Conservation (phyloP, 805 yeast species). For the Wickerhamomyces hampshirensis region DNA sequence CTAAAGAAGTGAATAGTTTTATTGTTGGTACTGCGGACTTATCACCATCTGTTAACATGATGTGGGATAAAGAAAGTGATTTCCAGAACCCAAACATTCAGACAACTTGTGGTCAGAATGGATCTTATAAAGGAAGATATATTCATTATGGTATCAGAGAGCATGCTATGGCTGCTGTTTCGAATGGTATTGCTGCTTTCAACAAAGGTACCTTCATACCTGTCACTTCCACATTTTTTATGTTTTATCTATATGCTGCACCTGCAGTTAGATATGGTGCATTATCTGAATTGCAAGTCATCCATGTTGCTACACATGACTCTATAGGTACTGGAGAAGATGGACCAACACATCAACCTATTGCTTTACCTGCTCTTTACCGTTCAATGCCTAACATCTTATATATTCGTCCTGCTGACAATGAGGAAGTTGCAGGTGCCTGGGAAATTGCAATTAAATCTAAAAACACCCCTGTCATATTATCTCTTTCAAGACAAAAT, state of each 20-base stretch:
- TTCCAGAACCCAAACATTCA: no score
- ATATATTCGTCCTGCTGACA: conserved; percentile 93
- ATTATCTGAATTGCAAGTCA: conserved; percentile 74
- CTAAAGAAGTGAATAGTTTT: conserved; percentile 72
- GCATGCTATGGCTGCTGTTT: conserved; percentile 98
- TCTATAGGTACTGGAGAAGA: conserved; percentile 91
- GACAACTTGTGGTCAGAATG: conserved; percentile 69
- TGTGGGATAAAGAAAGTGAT: conserved; percentile 77
- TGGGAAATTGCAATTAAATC: conserved; percentile 61
- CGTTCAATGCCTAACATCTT: conserved; percentile 78
- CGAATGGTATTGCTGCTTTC: conserved; percentile 94
- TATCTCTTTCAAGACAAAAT: conserved; percentile 83
- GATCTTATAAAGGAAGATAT: conserved; percentile 88
- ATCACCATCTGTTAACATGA: conserved; percentile 94
- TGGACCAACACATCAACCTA: conserved; percentile 93
- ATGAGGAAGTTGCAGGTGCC: conserved; percentile 85
- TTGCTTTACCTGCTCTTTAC: conserved; percentile 80
- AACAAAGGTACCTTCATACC: conserved; percentile 82
- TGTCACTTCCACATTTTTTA: conserved; percentile 96
- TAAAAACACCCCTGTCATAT: conserved; percentile 61
- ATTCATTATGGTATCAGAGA: conserved; percentile 98
- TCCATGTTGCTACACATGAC: conserved; percentile 88
- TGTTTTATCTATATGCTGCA: conserved; percentile 80
- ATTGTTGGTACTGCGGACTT: conserved; percentile 98
- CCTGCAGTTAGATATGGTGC: conserved; percentile 88